These are phyloP conservation scores for Pichia kudriavzevii DNA, from an alignment of 1,139 yeast species.

Conservation along the genomic window DNA sequence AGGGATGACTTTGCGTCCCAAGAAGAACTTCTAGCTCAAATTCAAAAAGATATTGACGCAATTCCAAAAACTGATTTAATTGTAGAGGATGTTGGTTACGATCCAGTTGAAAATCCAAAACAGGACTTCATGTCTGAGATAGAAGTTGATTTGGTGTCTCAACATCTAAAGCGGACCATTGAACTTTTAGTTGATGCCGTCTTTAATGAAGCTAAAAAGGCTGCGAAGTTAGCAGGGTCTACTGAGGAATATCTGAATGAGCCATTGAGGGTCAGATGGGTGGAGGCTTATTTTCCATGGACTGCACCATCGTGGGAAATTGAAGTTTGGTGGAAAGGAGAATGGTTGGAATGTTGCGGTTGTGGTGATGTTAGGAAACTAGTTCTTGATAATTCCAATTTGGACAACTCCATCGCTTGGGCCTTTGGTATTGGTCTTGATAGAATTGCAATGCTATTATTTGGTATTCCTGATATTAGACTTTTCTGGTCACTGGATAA, in stretches of 20 bases:
- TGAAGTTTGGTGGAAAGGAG: constrained; percentile 98
- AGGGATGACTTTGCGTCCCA: constrained; percentile 31
- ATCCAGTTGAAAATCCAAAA: constrained; percentile 61
- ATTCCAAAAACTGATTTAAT: constrained; percentile 64
- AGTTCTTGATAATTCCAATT: constrained; percentile 67
- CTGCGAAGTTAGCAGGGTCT: constrained; percentile 62
- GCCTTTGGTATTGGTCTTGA: constrained; percentile 97
- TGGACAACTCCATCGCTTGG: constrained; percentile 72
- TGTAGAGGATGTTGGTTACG: constrained; percentile 68
- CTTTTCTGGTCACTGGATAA: constrained; percentile 86
- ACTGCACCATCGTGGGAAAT: constrained; percentile 98
- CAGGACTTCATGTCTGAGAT: constrained; percentile 65
- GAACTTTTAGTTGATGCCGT: constrained; percentile 80
- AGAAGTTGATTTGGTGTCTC: constrained; percentile 62
- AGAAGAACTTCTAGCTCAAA: constrained; percentile 33
- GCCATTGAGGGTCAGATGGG: constrained; percentile 88
- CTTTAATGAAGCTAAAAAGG: constrained; percentile 63
- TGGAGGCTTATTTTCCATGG: constrained; percentile 96
- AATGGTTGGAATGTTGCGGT: constrained; percentile 97
- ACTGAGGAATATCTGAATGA: constrained; percentile 56
- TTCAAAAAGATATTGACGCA: constrained; percentile 50
- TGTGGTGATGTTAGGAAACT: constrained; percentile 85
- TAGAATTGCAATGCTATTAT: constrained; percentile 89
- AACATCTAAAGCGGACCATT: constrained; percentile 77
- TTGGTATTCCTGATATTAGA: constrained; percentile 92